Evolutionary conservation across 768 basidiomycete genomes (phyloP).

Genomic region (Tephrocybe sp.): DNA sequence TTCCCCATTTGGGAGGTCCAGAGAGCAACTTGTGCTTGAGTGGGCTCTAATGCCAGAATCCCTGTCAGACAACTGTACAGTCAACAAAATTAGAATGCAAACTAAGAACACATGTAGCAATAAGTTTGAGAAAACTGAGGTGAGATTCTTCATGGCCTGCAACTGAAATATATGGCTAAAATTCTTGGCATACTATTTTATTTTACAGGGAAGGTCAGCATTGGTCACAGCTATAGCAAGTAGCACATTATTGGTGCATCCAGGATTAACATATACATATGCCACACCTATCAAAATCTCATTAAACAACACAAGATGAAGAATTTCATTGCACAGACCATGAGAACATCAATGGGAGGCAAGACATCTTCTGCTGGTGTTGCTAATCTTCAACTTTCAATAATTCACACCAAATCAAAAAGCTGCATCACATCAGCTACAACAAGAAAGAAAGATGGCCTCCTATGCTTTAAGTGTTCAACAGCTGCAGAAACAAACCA

Average conservation of each 20-base stretch:
- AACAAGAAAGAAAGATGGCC: constrained; percentile 21
- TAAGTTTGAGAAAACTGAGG: not conserved
- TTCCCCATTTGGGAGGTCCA: not conserved
- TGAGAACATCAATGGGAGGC: constrained; percentile 37
- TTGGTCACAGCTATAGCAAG: not conserved
- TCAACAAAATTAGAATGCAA: too few species aligned
- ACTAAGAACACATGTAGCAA: not conserved
- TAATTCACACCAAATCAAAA: constrained; percentile 2
- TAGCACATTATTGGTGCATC: not conserved
- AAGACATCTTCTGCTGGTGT: constrained; percentile 18
- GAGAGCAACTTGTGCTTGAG: not conserved
- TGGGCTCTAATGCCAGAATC: not conserved
- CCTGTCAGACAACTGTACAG: not conserved
- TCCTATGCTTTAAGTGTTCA: constrained; percentile 28
- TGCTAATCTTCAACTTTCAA: constrained; percentile 5
- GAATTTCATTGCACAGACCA: constrained; percentile 22
- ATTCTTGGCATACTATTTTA: constrained; percentile 1
- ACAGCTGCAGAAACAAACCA: constrained; percentile 39
- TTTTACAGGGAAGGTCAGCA: not conserved
- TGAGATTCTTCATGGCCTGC: not conserved
- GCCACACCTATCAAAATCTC: not conserved
- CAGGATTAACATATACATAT: constrained; percentile 3
- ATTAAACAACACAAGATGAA: not conserved
- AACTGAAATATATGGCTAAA: not conserved
- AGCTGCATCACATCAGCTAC: not conserved